phyloP scores from a whole-genome alignment of 2,329 filamentous ascomycete species.

The Botrytis galanthina region DNA sequence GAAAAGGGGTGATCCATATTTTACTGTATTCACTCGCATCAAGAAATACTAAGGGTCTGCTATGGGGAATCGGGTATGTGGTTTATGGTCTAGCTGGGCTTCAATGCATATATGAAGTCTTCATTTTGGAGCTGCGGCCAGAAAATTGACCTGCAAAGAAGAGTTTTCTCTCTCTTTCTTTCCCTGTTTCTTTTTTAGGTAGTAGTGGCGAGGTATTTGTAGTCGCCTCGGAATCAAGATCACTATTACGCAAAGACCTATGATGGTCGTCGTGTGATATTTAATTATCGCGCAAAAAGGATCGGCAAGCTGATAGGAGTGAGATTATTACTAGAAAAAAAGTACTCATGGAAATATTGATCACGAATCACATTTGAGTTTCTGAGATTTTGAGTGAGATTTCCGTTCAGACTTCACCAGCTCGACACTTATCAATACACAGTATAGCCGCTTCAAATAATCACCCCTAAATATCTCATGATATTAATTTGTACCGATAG shows the following conservation, averaged over 20 bases:
- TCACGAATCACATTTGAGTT: not conserved
- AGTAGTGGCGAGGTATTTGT: not conserved
- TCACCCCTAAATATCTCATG: not conserved
- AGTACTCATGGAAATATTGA: not conserved
- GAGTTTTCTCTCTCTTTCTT: not conserved
- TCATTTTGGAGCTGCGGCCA: not conserved
- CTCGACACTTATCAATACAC: not conserved
- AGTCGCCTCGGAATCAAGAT: not conserved
- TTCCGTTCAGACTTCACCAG: not conserved
- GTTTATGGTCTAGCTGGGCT: not conserved
- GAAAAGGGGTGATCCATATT: not conserved
- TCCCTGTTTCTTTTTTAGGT: not conserved
- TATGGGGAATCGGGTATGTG: not conserved
- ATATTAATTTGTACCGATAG: not conserved
- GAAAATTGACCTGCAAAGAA: not conserved
- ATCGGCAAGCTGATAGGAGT: not conserved
- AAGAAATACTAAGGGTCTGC: not conserved
- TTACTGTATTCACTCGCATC: not conserved
- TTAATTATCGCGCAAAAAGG: not conserved
- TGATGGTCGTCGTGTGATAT: not conserved
- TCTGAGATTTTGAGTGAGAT: not conserved
- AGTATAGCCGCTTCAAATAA: not conserved
- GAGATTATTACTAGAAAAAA: not conserved
- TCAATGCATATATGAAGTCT: not conserved
- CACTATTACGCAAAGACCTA: not conserved